Percentiles rank a stretch among this genome's conserved stretches.
Conservation (phyloP, 208 protist genomes). For the Acanthamoeba culbertsoni region DNA sequence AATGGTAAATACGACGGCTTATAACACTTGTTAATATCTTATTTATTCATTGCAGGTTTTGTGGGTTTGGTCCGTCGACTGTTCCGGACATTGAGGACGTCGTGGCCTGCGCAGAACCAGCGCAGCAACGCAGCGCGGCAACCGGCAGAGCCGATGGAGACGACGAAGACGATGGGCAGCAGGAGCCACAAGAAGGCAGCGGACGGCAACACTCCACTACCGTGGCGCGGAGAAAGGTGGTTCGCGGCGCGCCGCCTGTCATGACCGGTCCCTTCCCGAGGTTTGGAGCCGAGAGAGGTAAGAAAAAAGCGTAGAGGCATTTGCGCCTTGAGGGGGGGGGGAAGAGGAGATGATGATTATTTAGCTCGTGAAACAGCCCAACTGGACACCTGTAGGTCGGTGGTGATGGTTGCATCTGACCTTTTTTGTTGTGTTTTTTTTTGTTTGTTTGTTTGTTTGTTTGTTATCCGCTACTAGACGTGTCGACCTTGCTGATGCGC, state of each 20-base stretch:
- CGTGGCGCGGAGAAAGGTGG: background rate
- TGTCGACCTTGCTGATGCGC: background rate
- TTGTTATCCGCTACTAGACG: background rate
- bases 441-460: background rate
- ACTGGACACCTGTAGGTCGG: no score
- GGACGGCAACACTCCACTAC: background rate
- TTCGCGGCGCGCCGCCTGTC: background rate
- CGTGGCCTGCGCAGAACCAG: no score
- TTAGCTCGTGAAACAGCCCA: no score
- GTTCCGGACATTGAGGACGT: conserved; percentile 13
- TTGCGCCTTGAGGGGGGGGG: no score
- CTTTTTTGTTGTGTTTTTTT: no score
- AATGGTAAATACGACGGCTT: no score
- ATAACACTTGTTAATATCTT: no score
- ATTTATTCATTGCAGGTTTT: conserved; percentile 23
- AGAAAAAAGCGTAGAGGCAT: background rate
- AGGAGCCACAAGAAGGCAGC: background rate
- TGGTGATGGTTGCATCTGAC: no score
- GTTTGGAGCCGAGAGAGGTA: background rate
- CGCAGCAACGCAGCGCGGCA: no score
- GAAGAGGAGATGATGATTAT: no score
- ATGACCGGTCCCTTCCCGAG: background rate
- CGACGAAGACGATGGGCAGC: background rate
- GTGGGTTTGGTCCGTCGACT: background rate
- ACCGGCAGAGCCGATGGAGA: background rate